phyloP scores from a whole-genome alignment of 345 rosid species.

The Xanthoceras sorbifolium region DNA sequence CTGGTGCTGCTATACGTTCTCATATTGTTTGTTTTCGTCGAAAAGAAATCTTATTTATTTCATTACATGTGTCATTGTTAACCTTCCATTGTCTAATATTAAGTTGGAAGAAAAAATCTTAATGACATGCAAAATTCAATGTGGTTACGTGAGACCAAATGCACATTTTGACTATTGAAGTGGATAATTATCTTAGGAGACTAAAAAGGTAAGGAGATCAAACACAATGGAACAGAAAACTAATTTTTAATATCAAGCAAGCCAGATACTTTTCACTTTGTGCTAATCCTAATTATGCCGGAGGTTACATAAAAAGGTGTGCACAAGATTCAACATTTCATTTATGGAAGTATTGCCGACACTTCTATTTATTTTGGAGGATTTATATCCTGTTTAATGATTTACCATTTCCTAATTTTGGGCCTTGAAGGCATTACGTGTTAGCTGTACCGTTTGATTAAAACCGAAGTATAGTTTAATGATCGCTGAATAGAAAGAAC shows the following conservation, averaged over 20 bases:
- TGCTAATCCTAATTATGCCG: not conserved
- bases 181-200: not conserved
- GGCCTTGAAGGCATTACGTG: not conserved
- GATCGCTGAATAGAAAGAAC: not conserved
- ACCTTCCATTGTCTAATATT: constrained; percentile 1
- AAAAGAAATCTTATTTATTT: not conserved
- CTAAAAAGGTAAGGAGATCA: not conserved
- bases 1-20: not conserved
- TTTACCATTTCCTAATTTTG: not conserved
- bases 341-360: not conserved
- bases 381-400: not conserved
- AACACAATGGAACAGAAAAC: not conserved
- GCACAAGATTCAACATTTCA: not conserved
- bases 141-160: not conserved
- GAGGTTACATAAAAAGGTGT: not conserved
- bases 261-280: not conserved
- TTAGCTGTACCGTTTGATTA: not conserved
- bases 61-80: not conserved
- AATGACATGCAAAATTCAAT: not conserved
- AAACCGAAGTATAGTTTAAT: too few relatives aligned
- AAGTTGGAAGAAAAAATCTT: not conserved
- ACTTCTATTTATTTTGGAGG: not conserved
- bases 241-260: not conserved
- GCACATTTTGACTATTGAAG: not conserved
- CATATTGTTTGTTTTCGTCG: not conserved